These are phyloP conservation scores for Penicillium daleae DNA, from an alignment of 495 filamentous ascomycete genomes.

Conservation along the genomic window DNA sequence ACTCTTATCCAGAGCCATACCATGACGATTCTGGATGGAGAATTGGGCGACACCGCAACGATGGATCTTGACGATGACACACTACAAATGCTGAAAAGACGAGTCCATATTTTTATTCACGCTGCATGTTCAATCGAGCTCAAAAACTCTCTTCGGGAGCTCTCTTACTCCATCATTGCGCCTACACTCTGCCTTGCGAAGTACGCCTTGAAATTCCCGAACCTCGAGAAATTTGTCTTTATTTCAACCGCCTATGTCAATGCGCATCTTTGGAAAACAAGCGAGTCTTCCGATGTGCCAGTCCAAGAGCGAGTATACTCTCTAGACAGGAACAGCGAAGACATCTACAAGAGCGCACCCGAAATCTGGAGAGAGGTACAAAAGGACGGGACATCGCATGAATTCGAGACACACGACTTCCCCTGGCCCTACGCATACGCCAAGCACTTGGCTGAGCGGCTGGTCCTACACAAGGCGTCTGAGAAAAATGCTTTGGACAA, in stretches of 20 bases:
- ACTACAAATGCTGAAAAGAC: slow-evolving; percentile 31
- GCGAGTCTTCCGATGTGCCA: slow-evolving; percentile 22
- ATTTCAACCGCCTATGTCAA: slow-evolving; percentile 31
- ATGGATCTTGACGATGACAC: slow-evolving; percentile 29
- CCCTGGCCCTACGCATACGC: slow-evolving; percentile 35
- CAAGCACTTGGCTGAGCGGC: slow-evolving; percentile 29
- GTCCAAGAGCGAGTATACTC: slow-evolving; percentile 29
- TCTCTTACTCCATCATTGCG: slow-evolving; percentile 29
- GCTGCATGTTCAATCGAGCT: slow-evolving; percentile 24
- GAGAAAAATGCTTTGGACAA: slow-evolving; percentile 26
- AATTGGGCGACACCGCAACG: slow-evolving; percentile 32
- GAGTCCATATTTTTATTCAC: slow-evolving; percentile 32
- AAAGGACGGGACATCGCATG: slow-evolving; percentile 25
- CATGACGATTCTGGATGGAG: slow-evolving; percentile 31
- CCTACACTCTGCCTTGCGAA: slow-evolving; percentile 28
- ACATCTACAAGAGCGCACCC: slow-evolving; percentile 16
- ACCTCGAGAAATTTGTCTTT: slow-evolving; percentile 31
- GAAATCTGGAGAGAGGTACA: slow-evolving; percentile 25
- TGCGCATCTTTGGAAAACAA: slow-evolving; percentile 27
- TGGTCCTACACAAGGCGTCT: slow-evolving; percentile 24
- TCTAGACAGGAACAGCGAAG: slow-evolving; percentile 17
- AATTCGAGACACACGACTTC: slow-evolving; percentile 32
- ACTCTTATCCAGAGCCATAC: slow-evolving; percentile 17
- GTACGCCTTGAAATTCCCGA: slow-evolving; percentile 32
- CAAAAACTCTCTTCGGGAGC: slow-evolving; percentile 28